Evolutionary conservation across 768 basidiomycete species (phyloP), one percentile per base, ranked within the genome.

Genomic region (Agaricus blazei): DNA sequence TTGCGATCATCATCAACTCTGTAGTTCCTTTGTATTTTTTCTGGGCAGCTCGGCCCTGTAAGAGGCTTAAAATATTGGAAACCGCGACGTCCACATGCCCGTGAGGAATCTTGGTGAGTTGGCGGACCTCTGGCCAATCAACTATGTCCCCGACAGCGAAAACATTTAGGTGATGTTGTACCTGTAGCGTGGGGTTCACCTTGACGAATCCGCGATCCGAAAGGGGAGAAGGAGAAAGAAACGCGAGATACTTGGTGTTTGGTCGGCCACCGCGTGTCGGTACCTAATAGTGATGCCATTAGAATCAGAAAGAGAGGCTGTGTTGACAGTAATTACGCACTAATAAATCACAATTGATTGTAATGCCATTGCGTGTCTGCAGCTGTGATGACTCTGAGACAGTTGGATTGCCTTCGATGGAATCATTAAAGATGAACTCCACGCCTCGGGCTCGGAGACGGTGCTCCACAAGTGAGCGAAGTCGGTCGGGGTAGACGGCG

Each of bases 91-190:
- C 60, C 0, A 64, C 67, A 45, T 86, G 85, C 2, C 66, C 70
- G 2, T 43, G 45, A 1, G 49, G 57, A 2, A 72, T 71, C 61
- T 87, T 87, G 19, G 60, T 60, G n/a, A 69, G 58, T 51, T 72
- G 83, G 62, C 85, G 84, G 61, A 80, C 78, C 63, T 85, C 85
- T 0, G 61, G 53, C 65, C 72, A 76, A 46, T 83, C 78, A 53
- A 78, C 74, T 51, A 80, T 72, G 60, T 87, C 85, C 1, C 85
- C 84, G 3, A 70, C 64, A 0, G 83, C 85, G 59, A 83, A 86
- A 23, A 87, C 76, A 50, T 70, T 68, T 0, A 75, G 64, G 62
- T 82, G 67, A 1, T 67, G 67, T 14, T 57, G 63, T 3, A 87
- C 63, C 63, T 85, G 80, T 19, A 86, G 70, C 9, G 78, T 82